A percentile compares a stretch with the other conserved stretches of the same genome.
phyloP scores from a whole-genome alignment of 2,329 filamentous ascomycete species.

The Ceratocystis huliohia region DNA sequence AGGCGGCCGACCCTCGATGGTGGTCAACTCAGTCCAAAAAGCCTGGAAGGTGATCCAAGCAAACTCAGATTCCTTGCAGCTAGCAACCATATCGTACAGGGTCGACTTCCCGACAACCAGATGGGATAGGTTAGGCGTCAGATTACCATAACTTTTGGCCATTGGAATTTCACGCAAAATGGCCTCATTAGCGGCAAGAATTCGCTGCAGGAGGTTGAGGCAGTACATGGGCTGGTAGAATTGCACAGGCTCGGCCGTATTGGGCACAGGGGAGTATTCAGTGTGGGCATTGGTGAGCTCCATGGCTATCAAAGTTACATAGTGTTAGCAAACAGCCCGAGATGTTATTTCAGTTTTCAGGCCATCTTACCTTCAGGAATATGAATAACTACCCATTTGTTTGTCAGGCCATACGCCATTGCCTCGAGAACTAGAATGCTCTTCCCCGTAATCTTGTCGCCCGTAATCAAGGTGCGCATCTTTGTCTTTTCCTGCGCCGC shows the following conservation, averaged over 20 bases:
- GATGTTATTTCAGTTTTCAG: neutral
- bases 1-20: slow-evolving; percentile 37
- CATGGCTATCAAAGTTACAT: slow-evolving; percentile 42
- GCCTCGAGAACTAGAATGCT: slow-evolving; percentile 75
- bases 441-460: slow-evolving; percentile 68
- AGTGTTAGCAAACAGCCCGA: neutral
- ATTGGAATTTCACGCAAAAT: slow-evolving; percentile 45
- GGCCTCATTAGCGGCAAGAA: slow-evolving; percentile 56
- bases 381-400: slow-evolving; percentile 78
- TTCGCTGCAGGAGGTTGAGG: slow-evolving; percentile 58
- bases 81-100: slow-evolving; percentile 56
- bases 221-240: slow-evolving; percentile 74
- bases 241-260: slow-evolving; percentile 38
- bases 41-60: slow-evolving; percentile 72
- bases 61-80: slow-evolving; percentile 59
- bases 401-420: slow-evolving; percentile 66
- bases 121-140: slow-evolving; percentile 35
- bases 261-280: slow-evolving; percentile 60
- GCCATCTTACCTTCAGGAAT: slow-evolving; percentile 67
- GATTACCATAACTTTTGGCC: slow-evolving; percentile 33
- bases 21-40: slow-evolving; percentile 63
- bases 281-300: slow-evolving; percentile 71
- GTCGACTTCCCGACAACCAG: slow-evolving; percentile 49
- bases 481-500: slow-evolving; percentile 39
- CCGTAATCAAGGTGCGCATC: slow-evolving; percentile 55